Conservation (phyloP, 2,329 filamentous ascomycete genomes). For the Aspergillus transmontanensis region DNA sequence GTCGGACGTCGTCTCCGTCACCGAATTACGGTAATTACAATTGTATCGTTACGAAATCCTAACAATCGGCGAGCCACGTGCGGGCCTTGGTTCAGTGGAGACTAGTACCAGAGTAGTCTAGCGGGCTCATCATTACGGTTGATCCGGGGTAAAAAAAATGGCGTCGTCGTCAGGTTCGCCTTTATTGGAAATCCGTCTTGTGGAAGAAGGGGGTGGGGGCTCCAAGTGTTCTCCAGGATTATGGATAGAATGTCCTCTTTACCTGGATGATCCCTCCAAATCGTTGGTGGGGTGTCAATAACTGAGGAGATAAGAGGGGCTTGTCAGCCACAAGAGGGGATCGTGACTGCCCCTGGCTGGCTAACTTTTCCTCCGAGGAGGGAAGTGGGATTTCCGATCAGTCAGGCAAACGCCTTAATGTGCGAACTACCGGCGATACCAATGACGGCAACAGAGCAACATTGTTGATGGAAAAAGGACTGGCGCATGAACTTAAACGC, state of each 20-base stretch:
- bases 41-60: background rate
- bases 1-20: background rate
- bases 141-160: conserved; percentile 22
- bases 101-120: conserved; percentile 15
- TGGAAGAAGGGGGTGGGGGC: background rate
- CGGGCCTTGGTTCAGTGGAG: conserved; percentile 13
- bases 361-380: background rate
- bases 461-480: background rate
- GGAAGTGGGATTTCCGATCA: background rate
- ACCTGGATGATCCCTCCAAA: background rate
- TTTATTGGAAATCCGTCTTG: background rate
- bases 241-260: background rate
- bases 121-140: conserved; percentile 12
- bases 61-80: conserved; percentile 24
- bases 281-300: background rate
- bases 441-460: background rate
- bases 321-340: conserved; percentile 17
- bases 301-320: background rate
- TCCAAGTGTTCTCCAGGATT: background rate
- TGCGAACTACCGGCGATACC: background rate
- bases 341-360: background rate
- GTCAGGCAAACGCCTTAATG: background rate
- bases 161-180: background rate
- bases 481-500: background rate
- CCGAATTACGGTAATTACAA: conserved; percentile 2